Percentiles rank a stretch among this genome's conserved stretches.
Conservation (phyloP, 1,139 yeast genomes). For the Ashbya aceris region DNA sequence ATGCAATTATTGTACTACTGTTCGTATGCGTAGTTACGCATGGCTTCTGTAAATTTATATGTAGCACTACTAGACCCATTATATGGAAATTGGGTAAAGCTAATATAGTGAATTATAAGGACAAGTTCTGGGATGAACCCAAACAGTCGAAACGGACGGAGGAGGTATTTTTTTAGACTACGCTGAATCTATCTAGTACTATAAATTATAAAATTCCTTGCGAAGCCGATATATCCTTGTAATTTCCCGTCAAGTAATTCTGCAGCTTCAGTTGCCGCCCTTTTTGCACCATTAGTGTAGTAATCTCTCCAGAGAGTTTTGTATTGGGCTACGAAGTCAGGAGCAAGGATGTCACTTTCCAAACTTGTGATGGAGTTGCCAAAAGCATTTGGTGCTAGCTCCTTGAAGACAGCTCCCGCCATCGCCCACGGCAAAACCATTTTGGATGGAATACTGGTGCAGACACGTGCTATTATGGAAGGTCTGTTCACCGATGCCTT, state of each 20-base stretch:
- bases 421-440: constrained; percentile 19
- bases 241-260: constrained; percentile 8
- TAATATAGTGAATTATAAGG: too few relatives aligned
- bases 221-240: constrained; percentile 9
- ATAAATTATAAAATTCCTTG: constrained; percentile 6
- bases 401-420: constrained; percentile 15
- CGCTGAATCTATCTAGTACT: neutral
- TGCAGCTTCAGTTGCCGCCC: constrained; percentile 5
- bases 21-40: too few relatives aligned
- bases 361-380: constrained; percentile 11
- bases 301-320: constrained; percentile 11
- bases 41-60: too few relatives aligned
- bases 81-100: too few relatives aligned
- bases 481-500: constrained; percentile 8
- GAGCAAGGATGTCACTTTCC: constrained; percentile 18
- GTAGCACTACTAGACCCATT: too few relatives aligned
- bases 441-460: constrained; percentile 22
- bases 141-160: too few relatives aligned
- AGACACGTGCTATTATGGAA: constrained; percentile 10
- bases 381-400: constrained; percentile 20
- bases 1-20: too few relatives aligned
- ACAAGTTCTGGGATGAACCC: too few relatives aligned
- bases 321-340: constrained; percentile 10
- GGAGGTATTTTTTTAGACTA: too few relatives aligned
- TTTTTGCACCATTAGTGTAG: constrained; percentile 13